These are phyloP conservation scores for Aspergillus arachidicola DNA, from an alignment of 2,329 filamentous ascomycete species.

Conservation along the genomic window DNA sequence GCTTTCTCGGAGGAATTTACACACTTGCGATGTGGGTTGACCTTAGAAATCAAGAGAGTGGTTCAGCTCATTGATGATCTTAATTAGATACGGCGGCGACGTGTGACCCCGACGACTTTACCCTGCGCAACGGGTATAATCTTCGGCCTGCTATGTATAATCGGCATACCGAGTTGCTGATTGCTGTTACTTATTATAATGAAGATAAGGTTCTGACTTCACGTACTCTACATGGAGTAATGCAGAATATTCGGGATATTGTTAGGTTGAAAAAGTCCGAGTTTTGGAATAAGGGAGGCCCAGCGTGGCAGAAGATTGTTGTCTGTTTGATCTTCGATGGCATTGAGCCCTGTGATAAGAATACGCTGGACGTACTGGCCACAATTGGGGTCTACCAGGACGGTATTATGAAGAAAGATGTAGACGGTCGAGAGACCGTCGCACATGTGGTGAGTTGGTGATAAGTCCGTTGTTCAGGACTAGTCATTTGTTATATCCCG, in stretches of 20 bases:
- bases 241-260: conserved; percentile 98
- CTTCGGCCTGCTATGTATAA: conserved; percentile 98
- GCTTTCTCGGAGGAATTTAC: too few species aligned
- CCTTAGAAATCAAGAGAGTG: too few species aligned
- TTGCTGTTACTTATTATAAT: conserved; percentile 99
- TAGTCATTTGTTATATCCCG: too few species aligned
- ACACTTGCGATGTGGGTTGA: too few species aligned
- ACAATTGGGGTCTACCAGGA: too few species aligned
- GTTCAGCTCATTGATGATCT: too few species aligned
- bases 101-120: conserved; percentile 76
- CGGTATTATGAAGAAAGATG: too few species aligned
- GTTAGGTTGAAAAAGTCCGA: conserved; percentile 98
- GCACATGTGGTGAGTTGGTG: too few species aligned
- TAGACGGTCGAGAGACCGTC: too few species aligned
- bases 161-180: conserved; percentile 93
- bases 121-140: conserved; percentile 98
- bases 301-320: conserved; percentile 99
- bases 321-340: conserved; percentile 96
- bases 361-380: too few species aligned
- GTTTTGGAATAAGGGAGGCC: conserved; percentile 99
- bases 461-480: too few species aligned
- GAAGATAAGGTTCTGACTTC: conserved; percentile 94
- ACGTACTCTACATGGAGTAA: conserved; percentile 92
- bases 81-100: conserved; percentile 73
- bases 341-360: conserved; percentile 75